A percentile compares a stretch with the other conserved stretches of the same genome.
These are phyloP conservation scores for Malania oleifera DNA, from an alignment of 164 flowering plant species.

Conservation along the genomic window DNA sequence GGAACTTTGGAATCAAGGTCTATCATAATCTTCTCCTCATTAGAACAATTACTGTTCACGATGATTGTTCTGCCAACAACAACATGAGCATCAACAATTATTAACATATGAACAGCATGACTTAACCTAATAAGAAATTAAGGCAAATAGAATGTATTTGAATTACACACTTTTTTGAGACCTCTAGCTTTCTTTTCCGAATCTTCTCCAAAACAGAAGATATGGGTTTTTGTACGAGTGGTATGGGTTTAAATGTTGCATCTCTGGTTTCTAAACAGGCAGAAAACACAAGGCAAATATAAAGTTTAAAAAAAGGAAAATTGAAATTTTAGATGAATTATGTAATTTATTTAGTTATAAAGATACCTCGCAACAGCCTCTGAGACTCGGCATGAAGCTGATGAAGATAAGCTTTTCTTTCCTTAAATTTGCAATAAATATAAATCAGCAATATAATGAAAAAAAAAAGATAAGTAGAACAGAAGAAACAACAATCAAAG, in stretches of 20 bases:
- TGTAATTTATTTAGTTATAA: not conserved
- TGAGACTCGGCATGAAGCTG: conserved; percentile 76
- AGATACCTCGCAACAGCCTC: conserved; percentile 72
- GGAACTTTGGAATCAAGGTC: conserved; percentile 15
- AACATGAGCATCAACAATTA: not conserved
- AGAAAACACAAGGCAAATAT: not conserved
- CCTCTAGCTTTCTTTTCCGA: conserved; percentile 64
- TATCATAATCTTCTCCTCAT: conserved; percentile 15
- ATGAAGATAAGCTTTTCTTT: conserved; percentile 41
- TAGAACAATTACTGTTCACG: conserved; percentile 9
- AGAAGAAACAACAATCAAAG: not conserved
- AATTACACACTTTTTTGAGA: conserved; percentile 53
- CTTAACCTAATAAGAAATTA: not conserved
- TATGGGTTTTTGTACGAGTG: conserved; percentile 66
- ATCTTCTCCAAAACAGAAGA: conserved; percentile 84
- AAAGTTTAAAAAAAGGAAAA: not conserved
- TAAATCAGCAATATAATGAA: not conserved
- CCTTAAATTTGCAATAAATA: conserved; percentile 35
- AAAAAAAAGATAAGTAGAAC: not conserved
- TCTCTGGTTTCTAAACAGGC: conserved; percentile 56
- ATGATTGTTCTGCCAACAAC: conserved; percentile 26
- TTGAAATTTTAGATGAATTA: not conserved
- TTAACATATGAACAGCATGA: not conserved
- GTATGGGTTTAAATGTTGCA: conserved; percentile 65
- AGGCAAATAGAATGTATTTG: too few species aligned